Conservation (phyloP, 2,329 filamentous ascomycete species). For the Colletotrichum brevisporum region DNA sequence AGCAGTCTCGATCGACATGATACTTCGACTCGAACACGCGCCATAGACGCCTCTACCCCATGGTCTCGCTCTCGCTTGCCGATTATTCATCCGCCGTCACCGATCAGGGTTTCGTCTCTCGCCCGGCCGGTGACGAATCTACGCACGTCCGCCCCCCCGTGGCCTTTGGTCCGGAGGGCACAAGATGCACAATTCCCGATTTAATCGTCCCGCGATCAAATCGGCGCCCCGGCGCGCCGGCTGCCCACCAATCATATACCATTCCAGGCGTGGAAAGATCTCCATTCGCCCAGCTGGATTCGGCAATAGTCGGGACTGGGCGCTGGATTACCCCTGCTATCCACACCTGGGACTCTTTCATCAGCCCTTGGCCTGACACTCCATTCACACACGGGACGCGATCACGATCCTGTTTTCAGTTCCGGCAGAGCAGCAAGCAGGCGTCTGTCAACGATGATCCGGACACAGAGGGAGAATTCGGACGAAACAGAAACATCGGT, state of each 20-base stretch:
- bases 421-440: not conserved
- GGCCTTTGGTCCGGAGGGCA: slow-evolving; percentile 28
- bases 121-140: slow-evolving; percentile 19
- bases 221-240: slow-evolving; percentile 10
- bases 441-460: not conserved
- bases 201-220: slow-evolving; percentile 30
- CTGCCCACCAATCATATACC: slow-evolving; percentile 29
- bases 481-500: slow-evolving; percentile 36
- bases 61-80: slow-evolving; percentile 21
- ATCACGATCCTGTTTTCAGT: slow-evolving; percentile 35
- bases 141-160: slow-evolving; percentile 17
- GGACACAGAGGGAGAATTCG: not conserved
- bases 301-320: slow-evolving; percentile 37
- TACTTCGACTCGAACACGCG: not conserved
- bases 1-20: not conserved
- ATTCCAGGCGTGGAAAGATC: slow-evolving; percentile 32
- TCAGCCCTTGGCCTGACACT: slow-evolving; percentile 3
- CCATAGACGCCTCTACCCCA: not conserved
- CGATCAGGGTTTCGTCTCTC: slow-evolving; percentile 34
- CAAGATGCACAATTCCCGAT: slow-evolving; percentile 35
- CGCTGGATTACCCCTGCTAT: slow-evolving; percentile 22
- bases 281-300: slow-evolving; percentile 40
- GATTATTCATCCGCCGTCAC: slow-evolving; percentile 14
- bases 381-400: slow-evolving; percentile 24
- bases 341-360: slow-evolving; percentile 12